Evolutionary conservation across 2,329 filamentous ascomycete genomes (phyloP), one percentile per base, ranked within the genome.

Genomic region (Cercospora sesami): DNA sequence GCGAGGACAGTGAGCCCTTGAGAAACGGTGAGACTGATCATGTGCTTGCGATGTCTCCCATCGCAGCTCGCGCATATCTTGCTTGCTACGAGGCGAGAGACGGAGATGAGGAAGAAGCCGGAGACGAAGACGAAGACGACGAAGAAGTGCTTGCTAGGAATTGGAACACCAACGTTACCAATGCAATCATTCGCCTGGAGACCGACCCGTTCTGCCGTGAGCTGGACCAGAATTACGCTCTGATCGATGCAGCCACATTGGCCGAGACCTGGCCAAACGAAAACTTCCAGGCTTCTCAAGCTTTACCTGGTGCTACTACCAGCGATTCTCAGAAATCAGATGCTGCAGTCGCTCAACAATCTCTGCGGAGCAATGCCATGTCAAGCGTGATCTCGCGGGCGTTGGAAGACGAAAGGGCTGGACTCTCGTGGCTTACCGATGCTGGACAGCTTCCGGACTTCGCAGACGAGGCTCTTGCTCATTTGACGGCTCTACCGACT

Each of bases 361-460:
- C 51, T 26, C 39, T 65, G 16, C 21, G 51, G 14, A 26, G 18
- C 2, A 59, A 28, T 1, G 31, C 63, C 9, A 60, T 66, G 8
- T 31, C 21, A 9, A 14, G 63, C n/a, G 59, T 63, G 6, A 26
- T 66, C 31, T 53, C 16, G n/a, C 33, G 33, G 5, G 67, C 63
- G 7, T 18, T 65, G 12, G 28, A 63, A 21, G 42, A 55, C n/a
- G 58, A 63, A 14, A 21, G 33, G n/a, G 28, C 23, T n/a, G 33
- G 60, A 9, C 12, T 63, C 0, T 57, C 26, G 4, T 65, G 67
- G 67, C 36, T 68, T 9, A 28, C 28, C 28, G 59, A 63, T 31
- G 59, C 42, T 7, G 26, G 30, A 23, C 14, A 28, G 8, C 60
- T 68, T 1, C 51, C 67, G 14, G 53, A 66, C 26, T 65, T 68